Evolutionary conservation across 1,284 basidiomycete genomes (phyloP).

Genomic region (Ganoderma multipileum): DNA sequence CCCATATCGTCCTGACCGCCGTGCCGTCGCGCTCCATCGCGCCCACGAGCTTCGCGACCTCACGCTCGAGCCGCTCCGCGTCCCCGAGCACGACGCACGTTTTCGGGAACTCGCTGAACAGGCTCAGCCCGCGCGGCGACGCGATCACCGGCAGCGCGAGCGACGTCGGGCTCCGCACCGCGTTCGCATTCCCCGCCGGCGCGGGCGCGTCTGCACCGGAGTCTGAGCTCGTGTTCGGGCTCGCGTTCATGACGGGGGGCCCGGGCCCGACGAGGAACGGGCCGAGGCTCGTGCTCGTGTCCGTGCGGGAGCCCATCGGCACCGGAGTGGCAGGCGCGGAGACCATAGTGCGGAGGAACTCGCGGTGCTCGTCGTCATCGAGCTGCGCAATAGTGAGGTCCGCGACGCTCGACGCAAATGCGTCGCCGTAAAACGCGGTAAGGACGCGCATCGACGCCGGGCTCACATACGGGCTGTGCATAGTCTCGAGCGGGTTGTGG

Average conservation of each 20-base stretch:
- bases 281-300: neutral
- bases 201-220: neutral
- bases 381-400: slow-evolving; percentile 37
- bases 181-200: slow-evolving; percentile 11
- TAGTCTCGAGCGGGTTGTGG: slow-evolving; percentile 49
- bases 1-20: slow-evolving; percentile 43
- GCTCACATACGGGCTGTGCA: slow-evolving; percentile 59
- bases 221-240: neutral
- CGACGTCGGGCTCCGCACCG: slow-evolving; percentile 33
- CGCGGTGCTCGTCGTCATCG: slow-evolving; percentile 31
- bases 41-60: slow-evolving; percentile 43
- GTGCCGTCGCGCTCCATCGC: slow-evolving; percentile 46
- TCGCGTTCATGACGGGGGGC: slow-evolving; percentile 11
- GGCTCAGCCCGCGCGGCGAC: slow-evolving; percentile 41
- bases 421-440: slow-evolving; percentile 43
- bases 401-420: slow-evolving; percentile 37
- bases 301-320: slow-evolving; percentile 21
- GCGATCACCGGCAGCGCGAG: slow-evolving; percentile 38
- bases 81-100: slow-evolving; percentile 51
- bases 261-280: slow-evolving; percentile 13
- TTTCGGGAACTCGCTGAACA: slow-evolving; percentile 54
- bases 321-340: slow-evolving; percentile 35
- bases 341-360: slow-evolving; percentile 37
- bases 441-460: slow-evolving; percentile 53
- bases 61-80: slow-evolving; percentile 45